Percentiles rank a stretch among this genome's conserved stretches.
phyloP scores from a whole-genome alignment of 2,329 filamentous ascomycete genomes.

The Aspergillus sp. region DNA sequence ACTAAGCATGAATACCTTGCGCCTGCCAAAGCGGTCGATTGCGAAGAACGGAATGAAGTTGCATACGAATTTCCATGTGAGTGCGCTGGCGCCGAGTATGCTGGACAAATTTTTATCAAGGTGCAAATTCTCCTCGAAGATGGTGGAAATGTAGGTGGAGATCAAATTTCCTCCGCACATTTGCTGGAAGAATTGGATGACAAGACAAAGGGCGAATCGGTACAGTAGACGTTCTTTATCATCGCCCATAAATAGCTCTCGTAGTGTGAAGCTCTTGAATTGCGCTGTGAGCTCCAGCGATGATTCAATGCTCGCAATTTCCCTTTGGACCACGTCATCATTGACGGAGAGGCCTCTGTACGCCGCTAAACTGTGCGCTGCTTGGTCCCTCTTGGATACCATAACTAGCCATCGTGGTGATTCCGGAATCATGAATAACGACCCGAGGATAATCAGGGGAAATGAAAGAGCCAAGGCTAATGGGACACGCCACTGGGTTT shows the following conservation, averaged over 20 bases:
- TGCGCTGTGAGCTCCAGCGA: slow-evolving; percentile 12
- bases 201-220: slow-evolving; percentile 22
- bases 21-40: slow-evolving; percentile 55
- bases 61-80: slow-evolving; percentile 61
- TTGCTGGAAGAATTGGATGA: slow-evolving; percentile 23
- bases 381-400: slow-evolving; percentile 19
- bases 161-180: slow-evolving; percentile 23
- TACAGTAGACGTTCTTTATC: slow-evolving; percentile 24
- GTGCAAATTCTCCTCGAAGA: slow-evolving; percentile 20
- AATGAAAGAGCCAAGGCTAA: slow-evolving; percentile 58
- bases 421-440: slow-evolving; percentile 54
- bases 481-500: slow-evolving; percentile 54
- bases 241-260: not conserved
- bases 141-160: slow-evolving; percentile 18
- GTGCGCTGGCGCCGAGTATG: slow-evolving; percentile 50
- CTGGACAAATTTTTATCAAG: slow-evolving; percentile 19
- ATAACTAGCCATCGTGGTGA: slow-evolving; percentile 38
- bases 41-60: slow-evolving; percentile 54
- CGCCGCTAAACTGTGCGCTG: slow-evolving; percentile 16
- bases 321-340: slow-evolving; percentile 15
- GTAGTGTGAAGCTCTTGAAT: not conserved
- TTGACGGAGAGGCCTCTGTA: slow-evolving; percentile 15
- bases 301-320: slow-evolving; percentile 24
- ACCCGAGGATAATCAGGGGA: slow-evolving; percentile 51
- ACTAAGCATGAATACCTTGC: slow-evolving; percentile 55